Evolutionary conservation across 768 basidiomycete species (phyloP), one percentile per base, ranked within the genome.

Genomic region (Tricholoma flavovirens): DNA sequence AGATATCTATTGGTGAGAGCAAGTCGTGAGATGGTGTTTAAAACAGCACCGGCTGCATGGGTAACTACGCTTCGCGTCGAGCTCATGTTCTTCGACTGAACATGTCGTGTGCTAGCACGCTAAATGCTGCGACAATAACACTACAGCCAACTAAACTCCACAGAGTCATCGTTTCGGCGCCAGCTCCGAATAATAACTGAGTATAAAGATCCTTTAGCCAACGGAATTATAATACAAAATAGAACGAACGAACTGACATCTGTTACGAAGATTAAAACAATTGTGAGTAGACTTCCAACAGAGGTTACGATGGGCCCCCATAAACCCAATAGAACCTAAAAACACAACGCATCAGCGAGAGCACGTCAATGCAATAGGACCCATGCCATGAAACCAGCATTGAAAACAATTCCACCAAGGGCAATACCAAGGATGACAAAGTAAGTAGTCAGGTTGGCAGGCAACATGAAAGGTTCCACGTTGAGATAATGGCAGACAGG

Each of bases 271-370:
- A 93, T 90, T 49, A 97, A 78, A 35, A 96, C 90, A 61, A 96
- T 95, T 5, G 94, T 94, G n/a, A 96, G 78, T n/a, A 98, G 79
- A 69, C 83, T 93, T 45, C 93, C 93, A 30, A 97, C 93, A 2
- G 90, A 92, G 8, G 86, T 84, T 42, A 93, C 81, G 40, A 94
- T 83, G 5, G 93, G 93, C 3, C 93, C 93, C 90, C 90, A 94
- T 24, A 90, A 70, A 24, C 88, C 89, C 49, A 96, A 74, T 3
- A 96, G 75, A 54, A 90, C 78, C 91, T 93, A 24, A 56, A 9
- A 50, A 57, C 46, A 38, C 35, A 54, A 42, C 40, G 5, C 53
- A 53, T 61, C 26, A 62, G 48, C 54, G 45, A 54, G 33, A 22
- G 32, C 33, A 36, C 29, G 19, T 30, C 26, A 19, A 35, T 24